phyloP scores from a whole-genome alignment of 805 yeast species.

The Hanseniaspora clermontiae region DNA sequence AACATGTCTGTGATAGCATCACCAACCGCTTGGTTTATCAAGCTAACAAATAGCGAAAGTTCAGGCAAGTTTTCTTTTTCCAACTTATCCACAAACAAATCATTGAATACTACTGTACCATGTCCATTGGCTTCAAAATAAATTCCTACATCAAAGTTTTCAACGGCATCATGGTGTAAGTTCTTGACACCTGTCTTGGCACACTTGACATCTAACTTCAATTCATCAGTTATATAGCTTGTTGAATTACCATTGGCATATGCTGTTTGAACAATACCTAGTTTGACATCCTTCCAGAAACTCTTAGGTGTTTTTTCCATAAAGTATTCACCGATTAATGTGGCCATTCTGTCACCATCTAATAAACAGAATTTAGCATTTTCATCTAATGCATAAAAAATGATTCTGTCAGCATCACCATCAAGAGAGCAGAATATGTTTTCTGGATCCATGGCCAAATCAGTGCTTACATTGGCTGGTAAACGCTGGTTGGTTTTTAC shows the following conservation, averaged over 20 bases:
- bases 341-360: slow-evolving; percentile 91
- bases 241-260: slow-evolving; percentile 95
- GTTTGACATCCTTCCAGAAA: slow-evolving; percentile 21
- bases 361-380: slow-evolving; percentile 38
- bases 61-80: slow-evolving; percentile 35
- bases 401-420: slow-evolving; percentile 94
- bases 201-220: slow-evolving; percentile 68
- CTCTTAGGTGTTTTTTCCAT: slow-evolving; percentile 38
- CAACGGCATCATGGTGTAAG: slow-evolving; percentile 78
- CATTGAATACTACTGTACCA: slow-evolving; percentile 81
- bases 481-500: slow-evolving; percentile 79
- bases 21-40: slow-evolving; percentile 96
- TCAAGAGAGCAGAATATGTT: slow-evolving; percentile 72
- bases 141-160: slow-evolving; percentile 74
- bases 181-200: slow-evolving; percentile 96
- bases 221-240: slow-evolving; percentile 43
- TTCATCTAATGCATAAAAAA: slow-evolving; percentile 50
- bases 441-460: neutral
- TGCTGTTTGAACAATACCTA: slow-evolving; percentile 94
- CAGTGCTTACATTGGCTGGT: slow-evolving; percentile 38
- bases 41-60: slow-evolving; percentile 46
- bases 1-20: slow-evolving; percentile 91
- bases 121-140: slow-evolving; percentile 99
- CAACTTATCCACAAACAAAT: slow-evolving; percentile 31
- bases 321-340: slow-evolving; percentile 63